phyloP scores from a whole-genome alignment of 2,329 filamentous ascomycete species.

The Triangularia setosa region DNA sequence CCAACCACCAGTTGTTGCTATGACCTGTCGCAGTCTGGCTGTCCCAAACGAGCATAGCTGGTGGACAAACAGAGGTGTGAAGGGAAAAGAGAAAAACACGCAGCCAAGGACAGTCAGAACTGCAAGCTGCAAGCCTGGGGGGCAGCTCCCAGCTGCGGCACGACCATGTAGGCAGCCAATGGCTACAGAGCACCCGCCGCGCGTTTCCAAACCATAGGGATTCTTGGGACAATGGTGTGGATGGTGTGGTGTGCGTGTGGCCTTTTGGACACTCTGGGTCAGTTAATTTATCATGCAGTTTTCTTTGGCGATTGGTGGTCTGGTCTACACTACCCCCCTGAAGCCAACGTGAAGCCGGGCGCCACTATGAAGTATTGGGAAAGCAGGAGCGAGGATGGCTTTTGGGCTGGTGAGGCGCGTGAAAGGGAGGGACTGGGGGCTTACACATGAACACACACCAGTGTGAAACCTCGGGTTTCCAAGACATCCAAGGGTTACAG shows the following conservation, averaged over 20 bases:
- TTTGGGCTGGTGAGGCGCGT: neutral
- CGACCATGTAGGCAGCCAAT: neutral
- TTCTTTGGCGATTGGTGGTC: neutral
- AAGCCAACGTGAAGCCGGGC: neutral
- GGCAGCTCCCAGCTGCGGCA: neutral
- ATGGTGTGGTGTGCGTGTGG: neutral
- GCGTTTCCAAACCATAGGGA: neutral
- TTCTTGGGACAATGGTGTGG: neutral
- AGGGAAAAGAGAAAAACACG: neutral
- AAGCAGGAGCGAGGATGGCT: neutral
- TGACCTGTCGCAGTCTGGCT: neutral
- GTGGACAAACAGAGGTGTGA: neutral
- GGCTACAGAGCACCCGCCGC: neutral
- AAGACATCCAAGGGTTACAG: neutral
- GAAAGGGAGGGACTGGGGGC: neutral
- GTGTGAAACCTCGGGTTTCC: neutral
- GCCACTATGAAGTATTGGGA: neutral
- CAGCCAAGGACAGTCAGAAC: neutral
- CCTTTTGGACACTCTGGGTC: neutral
- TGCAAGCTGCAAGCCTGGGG: neutral
- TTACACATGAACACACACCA: neutral
- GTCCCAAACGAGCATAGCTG: neutral
- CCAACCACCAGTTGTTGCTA: neutral
- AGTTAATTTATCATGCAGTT: neutral
- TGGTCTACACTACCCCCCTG: neutral